Percentiles rank a stretch among this genome's conserved stretches.
Evolutionary conservation across 164 flowering plant genomes (phyloP).

Genomic region (Vitis amurensis): DNA sequence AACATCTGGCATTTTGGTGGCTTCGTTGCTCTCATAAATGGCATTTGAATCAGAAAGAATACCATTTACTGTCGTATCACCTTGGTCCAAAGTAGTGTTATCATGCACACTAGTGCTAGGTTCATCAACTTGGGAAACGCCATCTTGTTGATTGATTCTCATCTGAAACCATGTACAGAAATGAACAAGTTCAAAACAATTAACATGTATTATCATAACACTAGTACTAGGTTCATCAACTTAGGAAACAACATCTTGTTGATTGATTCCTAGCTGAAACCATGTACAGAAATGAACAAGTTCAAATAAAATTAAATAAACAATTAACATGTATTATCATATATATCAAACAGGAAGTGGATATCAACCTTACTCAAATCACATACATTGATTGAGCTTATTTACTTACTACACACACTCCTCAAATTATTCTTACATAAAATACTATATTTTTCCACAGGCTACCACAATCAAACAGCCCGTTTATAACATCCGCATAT

Average conservation of each 20-base stretch:
- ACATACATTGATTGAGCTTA: no score
- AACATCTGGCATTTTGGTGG: slow-evolving; percentile 17
- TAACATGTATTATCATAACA: neutral
- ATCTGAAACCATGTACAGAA: slow-evolving; percentile 21
- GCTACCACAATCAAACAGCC: no score
- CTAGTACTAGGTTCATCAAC: slow-evolving; percentile 12
- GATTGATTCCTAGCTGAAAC: slow-evolving; percentile 38
- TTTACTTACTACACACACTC: no score
- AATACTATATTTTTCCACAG: no score
- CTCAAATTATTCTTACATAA: no score
- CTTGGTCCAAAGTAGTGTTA: neutral
- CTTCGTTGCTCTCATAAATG: slow-evolving; percentile 18
- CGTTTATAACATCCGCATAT: no score
- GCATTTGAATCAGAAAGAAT: slow-evolving; percentile 14
- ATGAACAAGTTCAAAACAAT: no score
- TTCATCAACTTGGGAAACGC: slow-evolving; percentile 14
- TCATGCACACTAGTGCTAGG: slow-evolving; percentile 9
- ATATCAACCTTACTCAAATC: no score
- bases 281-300: neutral
- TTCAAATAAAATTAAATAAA: neutral
- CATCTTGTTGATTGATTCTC: slow-evolving; percentile 31
- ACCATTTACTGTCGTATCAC: slow-evolving; percentile 10
- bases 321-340: neutral
- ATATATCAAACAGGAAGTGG: no score
- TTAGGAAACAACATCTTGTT: slow-evolving; percentile 14